Base-by-base conservation (phyloP, 2,329 filamentous ascomycete species). In the Talaromyces sp. region DNA sequence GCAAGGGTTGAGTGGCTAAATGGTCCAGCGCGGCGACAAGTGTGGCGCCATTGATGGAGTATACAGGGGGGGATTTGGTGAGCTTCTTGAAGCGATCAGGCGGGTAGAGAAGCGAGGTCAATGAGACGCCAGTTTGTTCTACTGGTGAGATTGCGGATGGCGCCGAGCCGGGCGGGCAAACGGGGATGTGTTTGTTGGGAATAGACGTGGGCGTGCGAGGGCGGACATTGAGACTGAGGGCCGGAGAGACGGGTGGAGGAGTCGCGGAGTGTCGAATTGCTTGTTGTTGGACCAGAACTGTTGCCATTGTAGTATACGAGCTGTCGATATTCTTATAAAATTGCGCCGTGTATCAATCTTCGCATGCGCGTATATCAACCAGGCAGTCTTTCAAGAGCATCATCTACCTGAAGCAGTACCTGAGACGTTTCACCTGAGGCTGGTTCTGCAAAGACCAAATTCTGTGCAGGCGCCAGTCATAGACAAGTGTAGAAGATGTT, bases 101-200 rank as follows among this genome's bases (percentile, higher is more conserved):
- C 0, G 93, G 93, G 73, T 89, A 88, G 5, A 96, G 84, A 41
- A 94, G 81, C 3, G 93, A 96, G 10, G 83, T 86, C 66, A 85
- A 82, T 56, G 84, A 76, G 48, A 79, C 80, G 54, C 84, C 75
- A 62, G 83, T 80, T 65, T 85, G 82, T 60, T 85, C 84, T 14
- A 87, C 76, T 3, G 87, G 90, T 58, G 88, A 87, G 37, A 88
- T 88, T 71, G 85, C 83, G 57, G 85, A 83, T 62, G 79, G 77
- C 63, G 81, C 86, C 67, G 91, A 89, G 1, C 93, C 93, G 1
- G 93, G 87, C n/a, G 92, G 90, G 78, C 92, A 97, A 70, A 89
- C 82, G n/a, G 93, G 93, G 27, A 97, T 83, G 78, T 97, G 92
- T 78, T 95, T 96, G 79, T 96, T 97, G 10, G 93, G 92, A 27